A percentile compares a stretch with the other conserved stretches of the same genome.
phyloP scores from a whole-genome alignment of 768 basidiomycete species.

The Panaeolus papilionaceus region DNA sequence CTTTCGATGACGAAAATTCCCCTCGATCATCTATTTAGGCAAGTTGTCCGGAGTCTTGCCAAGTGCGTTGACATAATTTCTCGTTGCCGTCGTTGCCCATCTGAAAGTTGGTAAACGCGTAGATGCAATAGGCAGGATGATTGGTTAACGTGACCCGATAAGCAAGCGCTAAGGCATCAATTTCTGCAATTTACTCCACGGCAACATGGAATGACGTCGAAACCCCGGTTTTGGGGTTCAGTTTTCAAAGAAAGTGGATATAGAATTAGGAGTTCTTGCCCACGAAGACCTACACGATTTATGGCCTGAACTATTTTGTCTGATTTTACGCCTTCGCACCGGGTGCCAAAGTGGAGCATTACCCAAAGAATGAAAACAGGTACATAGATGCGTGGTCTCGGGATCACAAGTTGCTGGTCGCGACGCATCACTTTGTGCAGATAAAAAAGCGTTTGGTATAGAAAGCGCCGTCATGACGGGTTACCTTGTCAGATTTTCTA shows the following conservation, averaged over 20 bases:
- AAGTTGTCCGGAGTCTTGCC: neutral
- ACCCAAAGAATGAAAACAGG: neutral
- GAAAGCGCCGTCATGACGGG: too few relatives aligned
- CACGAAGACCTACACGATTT: neutral
- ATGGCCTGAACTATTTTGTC: neutral
- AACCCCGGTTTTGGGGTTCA: neutral
- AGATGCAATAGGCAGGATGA: neutral
- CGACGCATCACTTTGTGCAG: too few relatives aligned
- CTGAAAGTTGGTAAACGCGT: neutral
- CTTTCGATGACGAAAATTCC: neutral
- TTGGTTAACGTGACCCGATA: neutral
- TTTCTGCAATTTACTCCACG: neutral
- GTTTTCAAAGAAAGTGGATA: neutral
- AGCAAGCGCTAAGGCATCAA: conserved; percentile 11
- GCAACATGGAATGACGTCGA: conserved; percentile 1
- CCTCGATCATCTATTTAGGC: conserved; percentile 9
- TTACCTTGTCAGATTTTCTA: too few relatives aligned
- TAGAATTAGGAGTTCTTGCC: neutral
- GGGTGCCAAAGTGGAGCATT: neutral
- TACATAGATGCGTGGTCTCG: too few relatives aligned
- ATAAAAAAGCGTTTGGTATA: too few relatives aligned
- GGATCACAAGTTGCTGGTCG: too few relatives aligned
- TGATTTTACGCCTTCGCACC: neutral
- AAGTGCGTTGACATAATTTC: neutral
- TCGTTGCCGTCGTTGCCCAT: neutral